Conservation (phyloP, 352 stramenopile genomes). For the Globisporangium cederbergense region DNA sequence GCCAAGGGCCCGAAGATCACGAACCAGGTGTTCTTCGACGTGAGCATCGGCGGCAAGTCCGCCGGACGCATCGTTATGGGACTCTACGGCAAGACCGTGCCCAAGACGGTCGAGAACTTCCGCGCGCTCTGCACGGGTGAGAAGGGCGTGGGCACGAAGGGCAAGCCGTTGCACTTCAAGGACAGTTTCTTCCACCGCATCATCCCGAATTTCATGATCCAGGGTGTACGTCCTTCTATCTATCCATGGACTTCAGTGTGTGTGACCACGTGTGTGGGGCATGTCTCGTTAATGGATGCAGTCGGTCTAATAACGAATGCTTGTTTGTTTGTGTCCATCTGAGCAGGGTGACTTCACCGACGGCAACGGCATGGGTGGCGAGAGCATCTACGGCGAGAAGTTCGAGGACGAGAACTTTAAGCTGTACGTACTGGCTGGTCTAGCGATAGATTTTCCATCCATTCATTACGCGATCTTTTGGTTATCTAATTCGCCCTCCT, state of each 20-base stretch:
- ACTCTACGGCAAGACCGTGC: conserved; percentile 81
- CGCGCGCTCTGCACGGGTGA: conserved; percentile 53
- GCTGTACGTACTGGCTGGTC: conserved; percentile 31
- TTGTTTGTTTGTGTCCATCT: conserved; percentile 5
- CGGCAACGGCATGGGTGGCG: conserved; percentile 80
- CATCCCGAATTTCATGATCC: conserved; percentile 94
- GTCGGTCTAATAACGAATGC: background rate
- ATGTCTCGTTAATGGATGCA: background rate
- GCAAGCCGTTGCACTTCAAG: conserved; percentile 98
- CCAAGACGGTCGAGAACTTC: conserved; percentile 78
- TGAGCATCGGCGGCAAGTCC: conserved; percentile 90
- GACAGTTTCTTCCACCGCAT: conserved; percentile 95
- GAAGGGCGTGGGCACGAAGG: conserved; percentile 78
- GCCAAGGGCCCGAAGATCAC: conserved; percentile 76
- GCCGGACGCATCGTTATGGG: conserved; percentile 84
- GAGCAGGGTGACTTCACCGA: conserved; percentile 72
- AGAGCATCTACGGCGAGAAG: conserved; percentile 93
- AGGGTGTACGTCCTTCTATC: conserved; percentile 40
- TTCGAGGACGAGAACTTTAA: conserved; percentile 97
- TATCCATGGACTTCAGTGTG: background rate
- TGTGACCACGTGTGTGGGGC: too few species aligned
- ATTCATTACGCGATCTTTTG: background rate
- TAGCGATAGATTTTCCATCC: background rate
- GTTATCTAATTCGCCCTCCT: background rate
- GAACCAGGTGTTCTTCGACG: conserved; percentile 95